These are phyloP conservation scores for Ogataea philodendri DNA, from an alignment of 805 yeast species.

Conservation along the genomic window DNA sequence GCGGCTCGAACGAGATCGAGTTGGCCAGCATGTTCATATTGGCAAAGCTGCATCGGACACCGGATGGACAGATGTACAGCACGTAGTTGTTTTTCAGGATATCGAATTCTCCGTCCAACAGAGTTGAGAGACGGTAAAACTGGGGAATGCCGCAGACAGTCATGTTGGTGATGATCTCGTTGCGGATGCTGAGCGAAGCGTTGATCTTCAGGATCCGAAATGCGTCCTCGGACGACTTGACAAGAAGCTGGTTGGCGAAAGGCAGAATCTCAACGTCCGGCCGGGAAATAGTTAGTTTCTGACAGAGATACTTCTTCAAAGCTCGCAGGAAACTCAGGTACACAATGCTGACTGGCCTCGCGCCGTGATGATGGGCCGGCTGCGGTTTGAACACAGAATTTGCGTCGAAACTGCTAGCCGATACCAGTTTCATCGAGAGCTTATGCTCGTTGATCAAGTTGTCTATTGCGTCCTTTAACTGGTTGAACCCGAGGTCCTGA, in stretches of 20 bases:
- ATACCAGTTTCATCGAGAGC: conserved; percentile 25
- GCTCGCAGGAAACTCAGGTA: conserved; percentile 52
- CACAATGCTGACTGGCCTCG: conserved; percentile 32
- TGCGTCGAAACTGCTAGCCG: conserved; percentile 31
- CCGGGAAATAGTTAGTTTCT: conserved; percentile 26
- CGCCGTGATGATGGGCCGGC: conserved; percentile 11
- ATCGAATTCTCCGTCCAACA: conserved; percentile 16
- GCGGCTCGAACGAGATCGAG: conserved; percentile 39
- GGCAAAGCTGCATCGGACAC: conserved; percentile 47
- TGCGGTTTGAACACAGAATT: conserved; percentile 24
- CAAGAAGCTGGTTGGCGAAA: conserved; percentile 47
- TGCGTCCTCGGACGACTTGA: conserved; percentile 7
- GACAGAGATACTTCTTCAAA: conserved; percentile 40
- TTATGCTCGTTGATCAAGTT: conserved; percentile 30
- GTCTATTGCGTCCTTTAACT: conserved; percentile 33
- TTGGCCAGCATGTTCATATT: conserved; percentile 33
- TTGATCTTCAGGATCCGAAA: conserved; percentile 42
- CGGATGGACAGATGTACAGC: conserved; percentile 54
- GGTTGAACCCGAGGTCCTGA: conserved; percentile 28
- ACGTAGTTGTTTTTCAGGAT: conserved; percentile 35
- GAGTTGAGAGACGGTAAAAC: conserved; percentile 23
- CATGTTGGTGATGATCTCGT: conserved; percentile 42
- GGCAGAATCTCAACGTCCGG: conserved; percentile 40
- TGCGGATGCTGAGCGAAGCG: conserved; percentile 46
- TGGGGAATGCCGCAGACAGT: conserved; percentile 20